Evolutionary conservation across 2,329 filamentous ascomycete genomes (phyloP), one percentile per base, ranked within the genome.

Genomic region (Ilyonectria mors-panacis): DNA sequence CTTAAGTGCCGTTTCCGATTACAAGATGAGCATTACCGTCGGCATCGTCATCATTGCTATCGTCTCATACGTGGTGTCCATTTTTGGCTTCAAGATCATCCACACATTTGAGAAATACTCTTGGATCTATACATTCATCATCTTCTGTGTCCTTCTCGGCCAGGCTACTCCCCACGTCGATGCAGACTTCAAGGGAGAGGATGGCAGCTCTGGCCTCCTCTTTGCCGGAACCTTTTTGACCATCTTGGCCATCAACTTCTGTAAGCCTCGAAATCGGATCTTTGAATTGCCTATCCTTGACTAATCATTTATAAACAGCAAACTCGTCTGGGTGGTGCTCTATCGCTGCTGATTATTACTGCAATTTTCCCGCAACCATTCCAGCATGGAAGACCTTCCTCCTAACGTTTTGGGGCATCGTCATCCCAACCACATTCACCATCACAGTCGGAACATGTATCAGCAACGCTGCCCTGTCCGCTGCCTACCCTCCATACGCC

Each of bases 51-150:
- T 73, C 47, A 66, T 72, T n/a, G 65, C 70, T 15, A 44, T 72
- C 47, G 35, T 69, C 53, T 67, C 70, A n/a, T 72, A 70, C 59
- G 59, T 71, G 12, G 65, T 73, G 9, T 73, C 71, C 3, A 67
- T 72, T 28, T 71, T 72, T 48, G 71, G 71, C 8, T 73, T 69
- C 59, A 63, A 58, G 33, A 53, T 72, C n/a, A 73, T 73, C 17
- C 71, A 73, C 45, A 55, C 66, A n/a, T 73, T 69, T 33, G 70
- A 72, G 37, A 65, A 69, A 30, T 72, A 71, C 35, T 70, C 71
- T 10, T 73, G 71, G 71, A 59, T 70, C 21, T 65, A 69, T 12
- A 69, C 70, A 0, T 67, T 72, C 17, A 65, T 71, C 13, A 61
- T 73, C 7, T 55, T 73, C 5, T 71, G 68, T 12, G 70, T 69